These are phyloP conservation scores for Trifolium pratense DNA, from an alignment of 306 rosid genomes.

Conservation along the genomic window DNA sequence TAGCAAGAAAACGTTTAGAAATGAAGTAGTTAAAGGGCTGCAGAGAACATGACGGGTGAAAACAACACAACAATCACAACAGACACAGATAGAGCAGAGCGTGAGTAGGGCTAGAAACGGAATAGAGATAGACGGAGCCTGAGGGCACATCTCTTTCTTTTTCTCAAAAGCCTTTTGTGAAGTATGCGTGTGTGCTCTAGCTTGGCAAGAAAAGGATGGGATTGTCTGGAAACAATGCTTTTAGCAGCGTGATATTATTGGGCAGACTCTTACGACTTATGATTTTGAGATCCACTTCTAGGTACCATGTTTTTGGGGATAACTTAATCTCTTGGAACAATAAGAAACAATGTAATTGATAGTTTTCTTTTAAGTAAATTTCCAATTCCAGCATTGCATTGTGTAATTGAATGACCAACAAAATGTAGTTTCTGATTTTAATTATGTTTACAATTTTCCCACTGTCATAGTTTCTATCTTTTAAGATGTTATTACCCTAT, in stretches of 20 bases:
- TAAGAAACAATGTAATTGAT: background rate
- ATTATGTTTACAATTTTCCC: constrained; percentile 13
- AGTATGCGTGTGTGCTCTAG: background rate
- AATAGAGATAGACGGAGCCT: background rate
- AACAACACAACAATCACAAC: background rate
- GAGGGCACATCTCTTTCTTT: background rate
- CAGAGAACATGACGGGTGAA: background rate
- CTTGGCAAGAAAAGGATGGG: background rate
- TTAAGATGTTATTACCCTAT: constrained; percentile 2
- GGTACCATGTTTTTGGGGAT: background rate
- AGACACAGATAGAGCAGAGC: background rate
- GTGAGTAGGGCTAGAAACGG: background rate
- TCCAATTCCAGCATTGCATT: constrained; percentile 3
- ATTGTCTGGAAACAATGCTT: background rate
- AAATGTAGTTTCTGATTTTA: constrained; percentile 19
- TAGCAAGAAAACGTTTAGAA: too few species aligned
- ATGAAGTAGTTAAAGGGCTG: background rate
- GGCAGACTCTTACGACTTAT: background rate
- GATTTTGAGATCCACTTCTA: background rate
- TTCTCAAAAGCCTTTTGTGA: background rate
- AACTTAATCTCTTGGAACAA: background rate
- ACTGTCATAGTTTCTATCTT: constrained; percentile 26
- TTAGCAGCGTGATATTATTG: background rate
- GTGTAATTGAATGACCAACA: constrained; percentile 21
- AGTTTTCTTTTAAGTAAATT: background rate